Evolutionary conservation across 106 monocot genomes (phyloP), one percentile per base, ranked within the genome.

Genomic region (Dendrobium nobile): DNA sequence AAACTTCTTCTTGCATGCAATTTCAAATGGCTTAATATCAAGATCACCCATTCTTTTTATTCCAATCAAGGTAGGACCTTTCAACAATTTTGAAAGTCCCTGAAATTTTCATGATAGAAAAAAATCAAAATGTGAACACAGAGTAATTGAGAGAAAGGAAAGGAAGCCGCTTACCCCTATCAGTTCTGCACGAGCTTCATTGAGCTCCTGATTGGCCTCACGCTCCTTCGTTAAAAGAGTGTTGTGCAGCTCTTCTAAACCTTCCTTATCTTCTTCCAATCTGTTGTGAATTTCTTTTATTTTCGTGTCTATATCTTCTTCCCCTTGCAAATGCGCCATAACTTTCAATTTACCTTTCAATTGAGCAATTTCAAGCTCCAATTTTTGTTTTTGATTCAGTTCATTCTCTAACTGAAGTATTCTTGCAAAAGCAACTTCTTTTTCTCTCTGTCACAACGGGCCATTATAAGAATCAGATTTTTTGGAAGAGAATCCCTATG

Each of bases 11-110:
- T 84, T 93, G 86, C 93, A 90, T 77, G 90, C 90, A 77, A 18
- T 77, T 55, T 72, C 54, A 26, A 93, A 93, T 22, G 88, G 85
- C 67, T 85, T 88, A 2, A 85, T 74, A 80, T 93, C 87, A 6
- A 93, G 80, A 70, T 90, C 93, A 24, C 93, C 93, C 90, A 93
- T 93, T 81, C 94, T 94, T 77, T 90, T 96, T 59, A 96, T 90
- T 61, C 92, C 94, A 75, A 96, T 94, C 47, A 84, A 17, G 13
- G 85, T 87, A 1, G 80, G 79, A 4, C 86, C 87, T 65, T 58
- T 80, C 77, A 89, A 67, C 31, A 87, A 15, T 1, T 86, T 86
- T 26, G 79, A 82, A 4, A 96, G 82, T 41, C 88, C 96, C 93
- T 96, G 80, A 19, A 80, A 77, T 3, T 55, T 72, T 48, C 27